Percentiles rank a stretch among this genome's conserved stretches.
These are phyloP conservation scores for Podospora didyma DNA, from an alignment of 495 filamentous ascomycete species.

Conservation along the genomic window DNA sequence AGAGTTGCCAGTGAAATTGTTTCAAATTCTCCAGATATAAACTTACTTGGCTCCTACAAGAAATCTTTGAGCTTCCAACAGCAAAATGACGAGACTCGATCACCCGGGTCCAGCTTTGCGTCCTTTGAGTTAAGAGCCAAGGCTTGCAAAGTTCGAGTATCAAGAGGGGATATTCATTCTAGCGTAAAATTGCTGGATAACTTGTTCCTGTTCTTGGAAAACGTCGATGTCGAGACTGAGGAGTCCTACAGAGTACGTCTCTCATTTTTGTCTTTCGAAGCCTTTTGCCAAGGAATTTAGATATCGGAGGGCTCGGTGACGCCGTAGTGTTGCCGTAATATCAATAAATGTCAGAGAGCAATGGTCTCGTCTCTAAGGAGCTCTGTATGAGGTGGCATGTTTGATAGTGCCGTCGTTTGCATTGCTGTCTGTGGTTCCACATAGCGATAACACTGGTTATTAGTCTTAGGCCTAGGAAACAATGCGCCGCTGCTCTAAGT, in stretches of 20 bases:
- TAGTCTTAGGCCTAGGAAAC: no score
- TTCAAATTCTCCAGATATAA: constrained; percentile 13
- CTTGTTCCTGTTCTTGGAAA: constrained; percentile 11
- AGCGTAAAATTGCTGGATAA: constrained; percentile 17
- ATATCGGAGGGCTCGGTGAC: neutral
- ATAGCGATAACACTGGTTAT: no score
- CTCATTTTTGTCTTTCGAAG: constrained; percentile 15
- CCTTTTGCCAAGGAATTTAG: constrained; percentile 5
- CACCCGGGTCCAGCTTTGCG: constrained; percentile 2
- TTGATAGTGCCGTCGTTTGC: neutral
- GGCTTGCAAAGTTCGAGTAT: constrained; percentile 17
- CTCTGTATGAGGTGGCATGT: constrained; percentile 4
- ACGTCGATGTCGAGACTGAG: constrained; percentile 19
- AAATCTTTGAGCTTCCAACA: constrained; percentile 16
- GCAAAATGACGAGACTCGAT: constrained; percentile 22
- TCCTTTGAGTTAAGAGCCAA: neutral
- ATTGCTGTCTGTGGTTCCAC: neutral
- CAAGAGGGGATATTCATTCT: constrained; percentile 19
- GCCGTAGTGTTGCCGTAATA: constrained; percentile 1
- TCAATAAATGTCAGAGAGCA: constrained; percentile 16
- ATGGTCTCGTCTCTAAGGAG: constrained; percentile 17
- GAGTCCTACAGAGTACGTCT: constrained; percentile 19
- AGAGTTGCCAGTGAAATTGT: constrained; percentile 12
- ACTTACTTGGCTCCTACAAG: constrained; percentile 10
- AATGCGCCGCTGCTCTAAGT: no score